phyloP scores from a whole-genome alignment of 2,329 filamentous ascomycete species.

The Aureobasidium sp. region DNA sequence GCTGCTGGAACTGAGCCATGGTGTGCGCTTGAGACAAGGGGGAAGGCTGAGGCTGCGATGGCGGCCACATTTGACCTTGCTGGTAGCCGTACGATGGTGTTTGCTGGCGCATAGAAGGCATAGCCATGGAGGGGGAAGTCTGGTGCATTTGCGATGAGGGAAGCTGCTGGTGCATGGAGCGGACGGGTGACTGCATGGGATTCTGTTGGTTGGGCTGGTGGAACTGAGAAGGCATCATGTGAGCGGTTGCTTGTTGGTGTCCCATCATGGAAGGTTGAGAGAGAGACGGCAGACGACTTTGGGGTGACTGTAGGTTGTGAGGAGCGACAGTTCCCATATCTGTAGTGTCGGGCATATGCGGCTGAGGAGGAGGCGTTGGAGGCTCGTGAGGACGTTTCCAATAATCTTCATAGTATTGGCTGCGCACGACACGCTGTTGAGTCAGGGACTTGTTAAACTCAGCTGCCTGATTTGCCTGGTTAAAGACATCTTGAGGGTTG shows the following conservation, averaged over 20 bases:
- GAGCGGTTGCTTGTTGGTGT: conserved; percentile 7
- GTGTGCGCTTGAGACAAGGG: conserved; percentile 39
- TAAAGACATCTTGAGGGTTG: conserved; percentile 67
- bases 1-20: conserved; percentile 35
- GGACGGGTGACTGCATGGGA: conserved; percentile 65
- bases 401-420: conserved; percentile 68
- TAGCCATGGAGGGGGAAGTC: conserved; percentile 51
- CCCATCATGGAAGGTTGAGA: conserved; percentile 11
- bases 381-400: conserved; percentile 81
- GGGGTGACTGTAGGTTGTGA: conserved; percentile 40
- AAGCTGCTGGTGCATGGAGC: conserved; percentile 56
- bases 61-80: conserved; percentile 41
- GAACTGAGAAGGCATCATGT: conserved; percentile 13
- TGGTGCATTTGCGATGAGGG: conserved; percentile 50
- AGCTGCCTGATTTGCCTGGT: conserved; percentile 78
- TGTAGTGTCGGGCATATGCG: conserved; percentile 29
- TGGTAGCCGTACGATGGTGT: conserved; percentile 38
- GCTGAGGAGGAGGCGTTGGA: conserved; percentile 45
- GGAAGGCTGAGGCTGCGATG: conserved; percentile 39
- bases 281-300: conserved; percentile 15
- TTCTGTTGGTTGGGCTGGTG: conserved; percentile 55
- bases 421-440: conserved; percentile 68
- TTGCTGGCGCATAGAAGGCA: conserved; percentile 30
- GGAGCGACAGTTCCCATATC: conserved; percentile 32
- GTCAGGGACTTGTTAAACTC: conserved; percentile 85